Conservation (phyloP, 306 rosid genomes). For the Fragaria iinumae region DNA sequence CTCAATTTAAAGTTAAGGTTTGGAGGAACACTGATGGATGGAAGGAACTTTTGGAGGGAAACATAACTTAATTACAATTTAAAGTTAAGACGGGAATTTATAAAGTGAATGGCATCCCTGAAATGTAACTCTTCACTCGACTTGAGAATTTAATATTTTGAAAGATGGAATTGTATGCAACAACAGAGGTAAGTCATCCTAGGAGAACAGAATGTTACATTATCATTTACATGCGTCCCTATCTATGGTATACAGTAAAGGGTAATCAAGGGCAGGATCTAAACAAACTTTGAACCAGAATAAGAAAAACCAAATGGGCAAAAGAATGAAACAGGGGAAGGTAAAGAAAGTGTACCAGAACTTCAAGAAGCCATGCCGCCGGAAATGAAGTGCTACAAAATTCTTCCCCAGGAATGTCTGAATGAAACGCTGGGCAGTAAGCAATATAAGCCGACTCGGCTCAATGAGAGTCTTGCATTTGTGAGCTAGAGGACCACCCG, state of each 20-base stretch:
- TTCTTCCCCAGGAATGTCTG: conserved; percentile 92
- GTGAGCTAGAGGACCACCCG: conserved; percentile 91
- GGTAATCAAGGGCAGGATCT: neutral
- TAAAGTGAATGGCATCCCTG: no score
- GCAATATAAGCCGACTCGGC: conserved; percentile 69
- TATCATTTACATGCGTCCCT: neutral
- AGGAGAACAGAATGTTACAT: neutral
- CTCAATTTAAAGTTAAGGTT: neutral
- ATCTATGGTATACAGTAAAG: neutral
- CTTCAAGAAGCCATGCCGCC: conserved; percentile 91
- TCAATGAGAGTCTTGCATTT: conserved; percentile 81
- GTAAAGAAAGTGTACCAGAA: conserved; percentile 59
- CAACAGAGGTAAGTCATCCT: no score
- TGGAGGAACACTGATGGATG: neutral
- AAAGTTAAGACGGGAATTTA: neutral
- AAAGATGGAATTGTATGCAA: no score
- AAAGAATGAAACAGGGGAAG: neutral
- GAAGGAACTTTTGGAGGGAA: neutral
- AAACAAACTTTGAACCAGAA: neutral
- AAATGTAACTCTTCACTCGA: no score
- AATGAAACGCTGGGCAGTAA: conserved; percentile 93
- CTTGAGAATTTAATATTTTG: no score
- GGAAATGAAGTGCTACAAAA: conserved; percentile 79
- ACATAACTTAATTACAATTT: neutral
- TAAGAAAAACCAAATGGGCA: conserved; percentile 6